Percentiles rank a stretch among this genome's conserved stretches.
Evolutionary conservation across 106 monocot species (phyloP).

Genomic region (Allium fistulosum): DNA sequence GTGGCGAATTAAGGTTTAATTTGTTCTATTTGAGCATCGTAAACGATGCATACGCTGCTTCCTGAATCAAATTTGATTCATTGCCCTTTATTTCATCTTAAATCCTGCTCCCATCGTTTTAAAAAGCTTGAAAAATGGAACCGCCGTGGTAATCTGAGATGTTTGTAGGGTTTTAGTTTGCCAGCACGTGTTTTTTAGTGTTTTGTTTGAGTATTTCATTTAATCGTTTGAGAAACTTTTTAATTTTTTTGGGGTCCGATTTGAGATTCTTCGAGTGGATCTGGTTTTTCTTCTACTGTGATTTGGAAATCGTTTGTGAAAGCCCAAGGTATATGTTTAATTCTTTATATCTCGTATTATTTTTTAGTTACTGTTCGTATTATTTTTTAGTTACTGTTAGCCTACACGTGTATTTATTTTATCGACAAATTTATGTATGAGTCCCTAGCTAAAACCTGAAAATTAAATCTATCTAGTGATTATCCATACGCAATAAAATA

Average conservation of each 20-base stretch:
- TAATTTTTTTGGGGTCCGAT: neutral
- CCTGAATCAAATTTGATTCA: slow-evolving; percentile 2
- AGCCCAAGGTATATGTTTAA: neutral
- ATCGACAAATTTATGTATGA: neutral
- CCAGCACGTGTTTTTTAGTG: neutral
- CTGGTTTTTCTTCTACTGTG: neutral
- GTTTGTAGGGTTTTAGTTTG: slow-evolving; percentile 8
- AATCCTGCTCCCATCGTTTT: slow-evolving; percentile 40
- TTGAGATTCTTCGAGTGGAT: slow-evolving; percentile 6
- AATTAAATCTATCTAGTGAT: neutral
- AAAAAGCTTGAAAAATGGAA: slow-evolving; percentile 47
- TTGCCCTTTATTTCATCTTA: slow-evolving; percentile 18
- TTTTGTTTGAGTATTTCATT: neutral
- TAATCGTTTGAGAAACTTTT: neutral
- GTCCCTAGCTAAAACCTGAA: neutral
- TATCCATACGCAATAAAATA: no score
- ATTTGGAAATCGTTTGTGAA: neutral
- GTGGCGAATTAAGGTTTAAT: slow-evolving; percentile 4
- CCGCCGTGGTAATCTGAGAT: slow-evolving; percentile 30
- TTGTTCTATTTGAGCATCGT: slow-evolving; percentile 6
- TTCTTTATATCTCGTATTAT: neutral
- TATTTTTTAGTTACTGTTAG: neutral
- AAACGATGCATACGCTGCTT: slow-evolving; percentile 29
- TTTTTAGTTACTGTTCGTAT: neutral
- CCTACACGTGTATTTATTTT: no score